Conservation (phyloP, 1,139 yeast genomes). For the Hansenula sp. region DNA sequence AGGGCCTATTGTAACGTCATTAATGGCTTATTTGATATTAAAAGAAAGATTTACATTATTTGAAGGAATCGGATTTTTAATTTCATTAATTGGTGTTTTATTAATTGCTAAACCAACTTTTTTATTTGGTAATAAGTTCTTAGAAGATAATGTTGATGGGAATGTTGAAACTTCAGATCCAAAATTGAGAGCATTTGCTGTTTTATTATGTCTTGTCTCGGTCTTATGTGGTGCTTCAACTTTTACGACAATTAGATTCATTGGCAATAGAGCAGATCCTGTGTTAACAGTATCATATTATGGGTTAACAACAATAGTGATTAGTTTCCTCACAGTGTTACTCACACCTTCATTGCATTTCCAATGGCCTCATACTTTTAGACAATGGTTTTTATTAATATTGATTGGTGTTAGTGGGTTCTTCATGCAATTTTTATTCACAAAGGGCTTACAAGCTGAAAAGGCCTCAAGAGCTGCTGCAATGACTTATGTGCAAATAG, state of each 20-base stretch:
- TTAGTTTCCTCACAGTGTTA: conserved; percentile 52
- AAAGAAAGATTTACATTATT: conserved; percentile 57
- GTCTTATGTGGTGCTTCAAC: conserved; percentile 70
- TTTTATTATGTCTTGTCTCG: conserved; percentile 62
- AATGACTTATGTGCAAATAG: conserved; percentile 70
- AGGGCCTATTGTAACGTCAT: conserved; percentile 68
- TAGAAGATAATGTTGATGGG: conserved; percentile 9
- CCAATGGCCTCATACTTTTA: conserved; percentile 50
- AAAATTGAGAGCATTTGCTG: conserved; percentile 44
- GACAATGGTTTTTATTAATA: conserved; percentile 63
- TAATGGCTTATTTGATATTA: conserved; percentile 61
- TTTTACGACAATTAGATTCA: conserved; percentile 65
- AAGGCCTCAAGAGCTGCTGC: conserved; percentile 75
- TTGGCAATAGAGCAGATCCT: conserved; percentile 79
- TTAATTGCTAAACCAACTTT: conserved; percentile 78
- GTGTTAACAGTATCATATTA: conserved; percentile 74
- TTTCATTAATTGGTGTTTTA: conserved; percentile 68
- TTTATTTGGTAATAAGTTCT: conserved; percentile 43
- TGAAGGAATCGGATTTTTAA: conserved; percentile 63
- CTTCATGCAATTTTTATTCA: conserved; percentile 70
- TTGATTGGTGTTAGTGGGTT: conserved; percentile 76
- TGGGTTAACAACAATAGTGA: conserved; percentile 56
- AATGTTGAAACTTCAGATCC: conserved; percentile 26
- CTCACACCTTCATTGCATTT: conserved; percentile 57
- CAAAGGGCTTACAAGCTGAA: conserved; percentile 83